phyloP scores from a whole-genome alignment of 768 basidiomycete genomes.

The Boletus rubescentipes region DNA sequence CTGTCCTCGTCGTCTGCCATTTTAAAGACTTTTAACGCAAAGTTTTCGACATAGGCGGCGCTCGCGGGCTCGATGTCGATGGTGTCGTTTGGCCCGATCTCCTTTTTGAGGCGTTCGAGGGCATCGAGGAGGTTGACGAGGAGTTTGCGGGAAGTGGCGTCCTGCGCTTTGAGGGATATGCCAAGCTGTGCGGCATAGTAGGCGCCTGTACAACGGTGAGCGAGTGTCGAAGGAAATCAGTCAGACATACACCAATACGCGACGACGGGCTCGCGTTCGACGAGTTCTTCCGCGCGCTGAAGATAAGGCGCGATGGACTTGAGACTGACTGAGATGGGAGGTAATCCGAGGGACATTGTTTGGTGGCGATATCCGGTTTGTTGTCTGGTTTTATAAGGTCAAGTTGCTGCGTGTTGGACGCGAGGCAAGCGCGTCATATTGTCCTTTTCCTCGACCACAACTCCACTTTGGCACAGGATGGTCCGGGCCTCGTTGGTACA shows the following conservation, averaged over 20 bases:
- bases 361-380: too few species aligned
- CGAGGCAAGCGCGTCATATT: background rate
- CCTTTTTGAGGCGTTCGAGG: conserved; percentile 79
- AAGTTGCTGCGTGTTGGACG: background rate
- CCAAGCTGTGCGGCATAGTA: conserved; percentile 92
- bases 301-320: conserved; percentile 76
- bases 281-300: conserved; percentile 88
- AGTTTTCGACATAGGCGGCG: conserved; percentile 91
- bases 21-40: conserved; percentile 86
- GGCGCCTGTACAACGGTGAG: conserved; percentile 52
- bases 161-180: conserved; percentile 70
- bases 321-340: conserved; percentile 59
- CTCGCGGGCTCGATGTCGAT: conserved; percentile 81
- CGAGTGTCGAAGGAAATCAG: background rate
- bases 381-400: too few species aligned
- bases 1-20: conserved; percentile 92
- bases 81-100: conserved; percentile 73
- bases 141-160: conserved; percentile 59
- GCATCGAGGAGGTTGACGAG: conserved; percentile 71
- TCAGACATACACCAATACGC: conserved; percentile 88
- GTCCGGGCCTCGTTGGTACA: background rate
- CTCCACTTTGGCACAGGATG: conserved; percentile 2
- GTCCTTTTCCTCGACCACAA: background rate
- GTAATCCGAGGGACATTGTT: conserved; percentile 49
- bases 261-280: conserved; percentile 77